Evolutionary conservation across 2,329 filamentous ascomycete genomes (phyloP).

Genomic region (Trichoderma aggressivum): DNA sequence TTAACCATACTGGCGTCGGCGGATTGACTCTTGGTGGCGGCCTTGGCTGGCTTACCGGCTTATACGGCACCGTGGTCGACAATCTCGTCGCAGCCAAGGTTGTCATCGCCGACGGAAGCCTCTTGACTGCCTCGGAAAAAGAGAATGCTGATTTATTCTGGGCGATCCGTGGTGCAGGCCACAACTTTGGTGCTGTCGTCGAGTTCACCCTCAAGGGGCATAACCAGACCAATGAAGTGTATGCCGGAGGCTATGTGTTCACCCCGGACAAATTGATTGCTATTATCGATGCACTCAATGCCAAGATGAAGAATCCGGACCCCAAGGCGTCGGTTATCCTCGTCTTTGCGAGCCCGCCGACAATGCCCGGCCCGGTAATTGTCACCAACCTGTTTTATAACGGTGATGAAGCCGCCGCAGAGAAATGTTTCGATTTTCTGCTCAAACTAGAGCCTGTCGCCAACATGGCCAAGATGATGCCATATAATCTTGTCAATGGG

Average conservation of each 20-base stretch:
- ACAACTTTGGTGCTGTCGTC: conserved; percentile 43
- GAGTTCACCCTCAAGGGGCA: conserved; percentile 33
- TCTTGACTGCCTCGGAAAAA: conserved; percentile 38
- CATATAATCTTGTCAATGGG: conserved; percentile 39
- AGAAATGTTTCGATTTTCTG: conserved; percentile 34
- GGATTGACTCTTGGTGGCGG: conserved; percentile 57
- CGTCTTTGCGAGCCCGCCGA: conserved; percentile 29
- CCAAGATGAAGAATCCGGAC: conserved; percentile 24
- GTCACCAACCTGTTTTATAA: conserved; percentile 19
- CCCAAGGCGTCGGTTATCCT: conserved; percentile 26
- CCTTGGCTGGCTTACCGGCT: conserved; percentile 54
- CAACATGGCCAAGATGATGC: conserved; percentile 36
- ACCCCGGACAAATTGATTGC: conserved; percentile 25
- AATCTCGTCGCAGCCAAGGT: conserved; percentile 39
- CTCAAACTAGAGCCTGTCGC: conserved; percentile 34
- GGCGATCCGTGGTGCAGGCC: conserved; percentile 47
- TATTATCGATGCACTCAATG: conserved; percentile 25
- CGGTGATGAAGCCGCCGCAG: conserved; percentile 34
- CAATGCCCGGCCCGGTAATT: not conserved
- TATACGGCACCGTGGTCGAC: conserved; percentile 50
- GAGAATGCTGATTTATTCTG: conserved; percentile 45
- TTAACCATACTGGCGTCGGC: conserved; percentile 60
- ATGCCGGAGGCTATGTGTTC: conserved; percentile 31
- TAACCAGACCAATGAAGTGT: conserved; percentile 29
- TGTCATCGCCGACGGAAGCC: conserved; percentile 36